phyloP scores from a whole-genome alignment of 345 rosid genomes.

The Stellera chamaejasme region DNA sequence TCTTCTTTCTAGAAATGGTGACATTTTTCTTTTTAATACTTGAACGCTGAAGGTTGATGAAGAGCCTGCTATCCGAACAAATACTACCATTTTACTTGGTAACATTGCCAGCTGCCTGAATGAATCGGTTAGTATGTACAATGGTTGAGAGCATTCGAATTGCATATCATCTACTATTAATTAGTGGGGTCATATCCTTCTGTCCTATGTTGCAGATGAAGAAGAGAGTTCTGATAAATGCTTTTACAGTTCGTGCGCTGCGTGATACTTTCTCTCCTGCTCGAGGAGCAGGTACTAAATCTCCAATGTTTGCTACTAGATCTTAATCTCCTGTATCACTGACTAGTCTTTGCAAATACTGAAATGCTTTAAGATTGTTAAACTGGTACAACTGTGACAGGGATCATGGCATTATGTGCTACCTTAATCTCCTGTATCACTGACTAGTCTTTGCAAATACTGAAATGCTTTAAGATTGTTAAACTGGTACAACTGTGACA shows the following conservation, averaged over 20 bases:
- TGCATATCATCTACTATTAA: constrained; percentile 10
- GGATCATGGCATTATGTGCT: constrained; percentile 94
- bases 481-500: constrained; percentile 22
- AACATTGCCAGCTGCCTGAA: constrained; percentile 83
- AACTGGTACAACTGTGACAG: constrained; percentile 29
- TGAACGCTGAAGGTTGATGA: constrained; percentile 75
- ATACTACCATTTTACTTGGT: constrained; percentile 95
- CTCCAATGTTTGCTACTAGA: constrained; percentile 1
- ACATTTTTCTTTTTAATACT: constrained; percentile 1
- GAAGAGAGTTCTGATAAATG: constrained; percentile 94
- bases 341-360: neutral
- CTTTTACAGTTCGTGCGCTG: constrained; percentile 97
- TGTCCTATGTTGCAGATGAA: constrained; percentile 52
- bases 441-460: neutral
- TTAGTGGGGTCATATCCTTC: constrained; percentile 10
- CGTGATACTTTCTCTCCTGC: constrained; percentile 97
- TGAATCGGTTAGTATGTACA: constrained; percentile 67
- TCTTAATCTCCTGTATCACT: neutral
- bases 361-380: constrained; percentile 1
- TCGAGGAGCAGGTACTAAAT: constrained; percentile 87
- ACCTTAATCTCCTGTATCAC: constrained; percentile 33
- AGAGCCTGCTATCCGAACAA: constrained; percentile 97
- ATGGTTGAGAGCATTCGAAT: constrained; percentile 2
- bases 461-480: constrained; percentile 1
- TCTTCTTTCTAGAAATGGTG: neutral